A percentile compares a stretch with the other conserved stretches of the same genome.
phyloP scores from a whole-genome alignment of 768 basidiomycete species.

The Lentinus tigrinus region DNA sequence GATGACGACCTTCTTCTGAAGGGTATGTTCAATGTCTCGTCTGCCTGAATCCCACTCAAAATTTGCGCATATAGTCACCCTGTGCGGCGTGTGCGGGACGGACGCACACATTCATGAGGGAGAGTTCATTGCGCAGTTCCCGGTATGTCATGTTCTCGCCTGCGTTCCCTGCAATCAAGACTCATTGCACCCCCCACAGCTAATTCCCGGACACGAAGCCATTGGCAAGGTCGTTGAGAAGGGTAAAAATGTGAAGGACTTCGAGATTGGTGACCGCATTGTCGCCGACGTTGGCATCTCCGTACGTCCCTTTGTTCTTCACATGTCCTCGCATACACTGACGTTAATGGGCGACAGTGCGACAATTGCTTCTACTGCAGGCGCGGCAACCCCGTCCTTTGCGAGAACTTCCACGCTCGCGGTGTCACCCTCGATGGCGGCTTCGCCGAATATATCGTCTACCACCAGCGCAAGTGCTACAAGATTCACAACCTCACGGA shows the following conservation, averaged over 20 bases:
- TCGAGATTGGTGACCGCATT: conserved; percentile 76
- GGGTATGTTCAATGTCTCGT: conserved; percentile 38
- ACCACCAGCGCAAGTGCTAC: conserved; percentile 77
- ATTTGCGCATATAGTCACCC: conserved; percentile 17
- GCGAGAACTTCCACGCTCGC: conserved; percentile 80
- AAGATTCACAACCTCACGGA: conserved; percentile 86
- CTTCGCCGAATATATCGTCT: conserved; percentile 87
- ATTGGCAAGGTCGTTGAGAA: conserved; percentile 72
- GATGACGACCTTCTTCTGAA: conserved; percentile 78
- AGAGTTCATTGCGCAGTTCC: conserved; percentile 70
- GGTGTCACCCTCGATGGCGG: conserved; percentile 84
- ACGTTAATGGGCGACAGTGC: conserved; percentile 47
- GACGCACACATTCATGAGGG: conserved; percentile 64
- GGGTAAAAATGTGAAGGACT: conserved; percentile 80
- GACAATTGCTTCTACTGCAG: conserved; percentile 86
- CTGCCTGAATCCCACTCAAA: neutral
- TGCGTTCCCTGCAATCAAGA: neutral
- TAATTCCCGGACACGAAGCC: conserved; percentile 75
- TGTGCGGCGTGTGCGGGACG: conserved; percentile 59
- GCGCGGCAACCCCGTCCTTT: conserved; percentile 74
- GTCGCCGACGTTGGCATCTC: conserved; percentile 80
- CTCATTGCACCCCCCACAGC: conserved; percentile 31
- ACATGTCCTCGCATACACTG: neutral
- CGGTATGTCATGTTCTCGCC: conserved; percentile 38
- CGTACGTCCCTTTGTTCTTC: conserved; percentile 39